Evolutionary conservation across 768 basidiomycete genomes (phyloP), one percentile per base, ranked within the genome.

Genomic region (Sistotremastrum niveocremeum): DNA sequence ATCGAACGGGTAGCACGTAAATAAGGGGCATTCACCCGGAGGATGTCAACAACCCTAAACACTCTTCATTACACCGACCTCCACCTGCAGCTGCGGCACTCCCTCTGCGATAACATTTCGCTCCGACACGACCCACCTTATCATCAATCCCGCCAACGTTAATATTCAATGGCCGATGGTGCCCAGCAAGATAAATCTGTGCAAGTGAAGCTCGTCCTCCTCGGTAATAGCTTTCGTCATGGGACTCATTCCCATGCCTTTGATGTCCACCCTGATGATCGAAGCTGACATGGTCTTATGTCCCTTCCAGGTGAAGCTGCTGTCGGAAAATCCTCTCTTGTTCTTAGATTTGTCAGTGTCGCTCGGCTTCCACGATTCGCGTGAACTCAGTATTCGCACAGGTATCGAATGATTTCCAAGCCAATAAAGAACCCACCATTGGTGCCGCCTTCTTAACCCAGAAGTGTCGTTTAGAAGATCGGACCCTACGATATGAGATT

Each of bases 371-470:
- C 31, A 55, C 52, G 42, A 39, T 46, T 52, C 39, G 55, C 50
- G 31, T 54, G 12, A 4, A 51, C 40, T 44, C 41, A n/a, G 39
- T 7, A 36, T 31, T 30, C 34, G 37, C 9, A 6, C 47, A 90
- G 87, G 87, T 90, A 45, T 84, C 84, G 61, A 90, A 98, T 67
- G 94, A 99, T 63, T 99, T 98, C 64, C 93, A 97, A 65, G 80
- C 88, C 50, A 97, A 98, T 75, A 98, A 97, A 64, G 91, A 95
- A 58, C 94, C 94, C 7, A 99, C 94, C 29, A 98, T 99, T 57
- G 94, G 93, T 34, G 93, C 93, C 44, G 93, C 89, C 4, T 94
- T 94, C 69, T 63, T 94, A 45, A 94, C 90, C 10, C 90, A 94
- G 72, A 91, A 93, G 64, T 93, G 89, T 58, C 82, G 88, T 46